A percentile compares a stretch with the other conserved stretches of the same genome.
Evolutionary conservation across 2,329 filamentous ascomycete genomes (phyloP).

Genomic region (Nemania sp.): DNA sequence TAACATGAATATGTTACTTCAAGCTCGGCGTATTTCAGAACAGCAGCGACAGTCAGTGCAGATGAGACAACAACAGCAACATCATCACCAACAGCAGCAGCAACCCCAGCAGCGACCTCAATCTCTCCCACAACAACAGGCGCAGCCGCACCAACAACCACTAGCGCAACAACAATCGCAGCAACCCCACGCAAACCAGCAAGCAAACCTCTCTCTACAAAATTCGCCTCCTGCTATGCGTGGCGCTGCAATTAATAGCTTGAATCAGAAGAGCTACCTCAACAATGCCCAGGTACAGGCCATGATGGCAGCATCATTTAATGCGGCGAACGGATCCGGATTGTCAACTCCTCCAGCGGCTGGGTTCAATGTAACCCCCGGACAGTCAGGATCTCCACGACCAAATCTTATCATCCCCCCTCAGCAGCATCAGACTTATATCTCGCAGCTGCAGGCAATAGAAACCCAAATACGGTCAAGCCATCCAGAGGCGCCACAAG

Average conservation of each 20-base stretch:
- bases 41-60: slow-evolving; percentile 68
- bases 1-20: slow-evolving; percentile 69
- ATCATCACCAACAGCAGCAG: slow-evolving; percentile 53
- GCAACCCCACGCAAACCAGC: slow-evolving; percentile 53
- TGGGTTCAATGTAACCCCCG: slow-evolving; percentile 61
- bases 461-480: slow-evolving; percentile 65
- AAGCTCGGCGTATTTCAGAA: slow-evolving; percentile 75
- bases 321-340: slow-evolving; percentile 57
- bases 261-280: slow-evolving; percentile 66
- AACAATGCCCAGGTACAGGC: slow-evolving; percentile 65
- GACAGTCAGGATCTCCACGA: slow-evolving; percentile 60
- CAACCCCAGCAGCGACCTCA: slow-evolving; percentile 51
- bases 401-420: slow-evolving; percentile 56
- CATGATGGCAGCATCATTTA: slow-evolving; percentile 63
- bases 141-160: slow-evolving; percentile 40
- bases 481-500: slow-evolving; percentile 63
- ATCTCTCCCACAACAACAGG: slow-evolving; percentile 34
- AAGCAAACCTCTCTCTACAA: slow-evolving; percentile 51
- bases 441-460: slow-evolving; percentile 63
- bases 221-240: slow-evolving; percentile 60
- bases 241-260: slow-evolving; percentile 55
- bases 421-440: slow-evolving; percentile 60
- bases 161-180: slow-evolving; percentile 36
- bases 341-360: slow-evolving; percentile 59
- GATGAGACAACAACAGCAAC: slow-evolving; percentile 57